Percentiles rank a stretch among this genome's conserved stretches.
Evolutionary conservation across 495 filamentous ascomycete species (phyloP).

Genomic region (Penicillium pulvis): DNA sequence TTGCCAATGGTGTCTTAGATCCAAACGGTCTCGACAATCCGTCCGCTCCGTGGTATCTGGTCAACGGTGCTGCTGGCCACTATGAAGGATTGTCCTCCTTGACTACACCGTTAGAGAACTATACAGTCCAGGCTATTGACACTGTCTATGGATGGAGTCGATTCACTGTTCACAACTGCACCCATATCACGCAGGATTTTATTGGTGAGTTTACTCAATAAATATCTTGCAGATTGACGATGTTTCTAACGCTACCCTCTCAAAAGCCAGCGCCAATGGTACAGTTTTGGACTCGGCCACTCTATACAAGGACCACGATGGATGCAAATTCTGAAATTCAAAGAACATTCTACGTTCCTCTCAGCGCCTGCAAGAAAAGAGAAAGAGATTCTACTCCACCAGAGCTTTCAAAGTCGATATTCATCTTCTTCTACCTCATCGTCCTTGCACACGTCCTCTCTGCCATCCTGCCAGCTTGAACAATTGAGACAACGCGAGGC

Average conservation of each 20-base stretch:
- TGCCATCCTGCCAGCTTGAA: constrained; percentile 77
- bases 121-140: neutral
- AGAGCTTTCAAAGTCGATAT: neutral
- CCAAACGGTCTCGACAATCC: constrained; percentile 44
- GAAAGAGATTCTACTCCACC: neutral
- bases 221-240: neutral
- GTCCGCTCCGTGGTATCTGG: constrained; percentile 48
- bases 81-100: constrained; percentile 29
- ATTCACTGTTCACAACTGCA: constrained; percentile 16
- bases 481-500: constrained; percentile 68
- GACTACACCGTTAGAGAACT: neutral
- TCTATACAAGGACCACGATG: constrained; percentile 11
- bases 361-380: neutral
- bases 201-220: constrained; percentile 2
- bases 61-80: constrained; percentile 36
- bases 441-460: constrained; percentile 53
- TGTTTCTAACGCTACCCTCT: neutral
- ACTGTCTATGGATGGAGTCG: constrained; percentile 13
- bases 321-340: neutral
- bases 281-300: constrained; percentile 15
- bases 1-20: constrained; percentile 33
- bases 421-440: constrained; percentile 7
- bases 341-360: neutral
- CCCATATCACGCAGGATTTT: constrained; percentile 13
- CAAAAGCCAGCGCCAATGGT: constrained; percentile 4